Evolutionary conservation across 129 eudicot species (phyloP), one percentile per base, ranked within the genome.

Genomic region (Flaveria ramosissima): DNA sequence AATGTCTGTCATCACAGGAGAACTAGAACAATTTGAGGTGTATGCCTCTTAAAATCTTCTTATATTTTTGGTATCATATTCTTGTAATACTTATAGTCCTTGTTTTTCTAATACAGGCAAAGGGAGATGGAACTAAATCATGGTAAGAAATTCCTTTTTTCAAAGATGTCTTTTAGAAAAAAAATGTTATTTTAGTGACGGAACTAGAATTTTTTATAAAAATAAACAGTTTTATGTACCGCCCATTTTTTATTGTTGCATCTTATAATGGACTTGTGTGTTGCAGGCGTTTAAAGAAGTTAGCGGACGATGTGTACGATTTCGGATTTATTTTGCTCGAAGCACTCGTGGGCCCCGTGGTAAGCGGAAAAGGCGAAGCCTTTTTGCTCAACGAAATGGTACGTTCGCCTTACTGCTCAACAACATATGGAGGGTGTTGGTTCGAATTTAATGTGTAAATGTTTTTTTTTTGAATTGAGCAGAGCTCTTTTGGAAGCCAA

Each of bases 321-420:
- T 92, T 92, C 42, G 97, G 97, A 51, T 89, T 89, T 84, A 83
- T 92, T 78, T 74, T 92, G 74, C 93, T 89, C 7, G 97, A 92
- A 78, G 81, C 93, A 20, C 90, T 92, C 15, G 93, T 92, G 43
- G 96, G 97, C 20, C 96, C 97, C 10, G 81, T 74, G 41, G 86
- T 73, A 52, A 86, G 85, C 19, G 96, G 86, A 48, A 92, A 86
- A 82, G 96, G 90, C 24, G 92, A 92, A 84, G 81, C 91, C 4
- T 86, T 87, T 82, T 84, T 88, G 78, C 87, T 89, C 32, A 92
- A 89, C 9, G 97, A 92, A 84, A 88, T 92, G 96, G 97, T 92
- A 92, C 48, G 90, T 9, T 47, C 11, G 12, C 26, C 30, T 39
- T 48, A 68, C 1, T 12, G 5, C 11, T 32, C 46, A 32, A 41